Conservation (phyloP, 2,329 filamentous ascomycete species). For the Rachicladosporium sp. region DNA sequence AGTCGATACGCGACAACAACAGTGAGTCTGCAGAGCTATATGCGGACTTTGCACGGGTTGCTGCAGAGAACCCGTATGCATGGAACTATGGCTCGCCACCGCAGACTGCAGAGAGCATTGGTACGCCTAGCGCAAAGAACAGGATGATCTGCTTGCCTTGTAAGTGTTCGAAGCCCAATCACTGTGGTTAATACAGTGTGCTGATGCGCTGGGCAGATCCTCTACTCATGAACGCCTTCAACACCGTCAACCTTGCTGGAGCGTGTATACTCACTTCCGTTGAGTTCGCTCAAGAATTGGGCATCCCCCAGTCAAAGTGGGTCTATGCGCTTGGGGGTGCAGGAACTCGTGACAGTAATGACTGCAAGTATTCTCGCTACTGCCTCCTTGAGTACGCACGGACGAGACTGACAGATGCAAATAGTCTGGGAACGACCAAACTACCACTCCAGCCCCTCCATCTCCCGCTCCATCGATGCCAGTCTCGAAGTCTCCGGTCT, state of each 20-base stretch:
- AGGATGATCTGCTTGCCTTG: constrained; percentile 56
- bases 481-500: constrained; percentile 39
- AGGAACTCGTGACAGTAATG: constrained; percentile 44
- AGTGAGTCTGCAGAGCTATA: constrained; percentile 49
- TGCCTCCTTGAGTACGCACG: not conserved
- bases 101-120: constrained; percentile 40
- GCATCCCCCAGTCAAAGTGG: constrained; percentile 45
- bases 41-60: constrained; percentile 46
- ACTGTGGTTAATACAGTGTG: not conserved
- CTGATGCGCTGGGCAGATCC: constrained; percentile 39
- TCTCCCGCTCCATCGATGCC: constrained; percentile 45
- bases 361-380: constrained; percentile 32
- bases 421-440: constrained; percentile 51
- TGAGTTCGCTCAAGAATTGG: constrained; percentile 41
- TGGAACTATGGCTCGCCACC: constrained; percentile 44
- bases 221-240: constrained; percentile 60
- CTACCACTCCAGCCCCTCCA: constrained; percentile 45
- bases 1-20: constrained; percentile 44
- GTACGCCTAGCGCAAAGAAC: constrained; percentile 43
- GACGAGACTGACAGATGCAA: not conserved
- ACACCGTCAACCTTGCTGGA: constrained; percentile 52
- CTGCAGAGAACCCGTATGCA: constrained; percentile 39
- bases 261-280: constrained; percentile 49
- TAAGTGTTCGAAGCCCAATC: not conserved
- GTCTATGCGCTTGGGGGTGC: constrained; percentile 54